Conservation (phyloP, 306 rosid genomes). For the Vicia faba region DNA sequence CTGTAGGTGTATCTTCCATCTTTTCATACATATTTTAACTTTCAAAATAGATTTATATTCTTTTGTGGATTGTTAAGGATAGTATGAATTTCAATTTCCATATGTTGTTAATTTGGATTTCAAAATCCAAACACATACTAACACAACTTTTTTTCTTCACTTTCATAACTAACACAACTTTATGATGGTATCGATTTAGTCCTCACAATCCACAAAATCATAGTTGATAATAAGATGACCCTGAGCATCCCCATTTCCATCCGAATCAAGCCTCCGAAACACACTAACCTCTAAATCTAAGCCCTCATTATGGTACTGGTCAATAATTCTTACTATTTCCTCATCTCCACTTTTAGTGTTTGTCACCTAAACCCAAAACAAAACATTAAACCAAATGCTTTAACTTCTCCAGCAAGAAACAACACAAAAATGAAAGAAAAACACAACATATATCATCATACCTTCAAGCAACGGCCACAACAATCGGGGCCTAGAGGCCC, state of each 20-base stretch:
- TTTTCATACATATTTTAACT: no score
- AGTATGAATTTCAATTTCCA: no score
- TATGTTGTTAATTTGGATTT: no score
- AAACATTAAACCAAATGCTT: not conserved
- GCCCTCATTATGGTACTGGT: slow-evolving; percentile 60
- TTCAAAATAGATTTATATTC: no score
- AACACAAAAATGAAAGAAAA: not conserved
- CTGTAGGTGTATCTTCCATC: no score
- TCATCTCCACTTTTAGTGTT: slow-evolving; percentile 47
- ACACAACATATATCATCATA: slow-evolving; percentile 27
- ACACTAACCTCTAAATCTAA: slow-evolving; percentile 57
- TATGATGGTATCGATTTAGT: slow-evolving; percentile 20
- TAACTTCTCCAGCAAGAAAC: not conserved
- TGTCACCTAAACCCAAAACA: slow-evolving; percentile 48
- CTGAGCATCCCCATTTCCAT: slow-evolving; percentile 46
- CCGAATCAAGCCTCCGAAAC: slow-evolving; percentile 49
- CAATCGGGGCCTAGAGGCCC: slow-evolving; percentile 59
- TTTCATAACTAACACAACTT: not conserved
- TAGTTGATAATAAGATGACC: slow-evolving; percentile 60
- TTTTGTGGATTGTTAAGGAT: no score
- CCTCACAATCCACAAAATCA: slow-evolving; percentile 56
- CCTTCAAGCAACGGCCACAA: slow-evolving; percentile 71
- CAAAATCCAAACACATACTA: not conserved
- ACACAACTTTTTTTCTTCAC: not conserved
- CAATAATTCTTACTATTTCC: slow-evolving; percentile 58